A percentile compares a stretch with the other conserved stretches of the same genome.
Evolutionary conservation across 768 basidiomycete genomes (phyloP).

Genomic region (Rickenella mellea): DNA sequence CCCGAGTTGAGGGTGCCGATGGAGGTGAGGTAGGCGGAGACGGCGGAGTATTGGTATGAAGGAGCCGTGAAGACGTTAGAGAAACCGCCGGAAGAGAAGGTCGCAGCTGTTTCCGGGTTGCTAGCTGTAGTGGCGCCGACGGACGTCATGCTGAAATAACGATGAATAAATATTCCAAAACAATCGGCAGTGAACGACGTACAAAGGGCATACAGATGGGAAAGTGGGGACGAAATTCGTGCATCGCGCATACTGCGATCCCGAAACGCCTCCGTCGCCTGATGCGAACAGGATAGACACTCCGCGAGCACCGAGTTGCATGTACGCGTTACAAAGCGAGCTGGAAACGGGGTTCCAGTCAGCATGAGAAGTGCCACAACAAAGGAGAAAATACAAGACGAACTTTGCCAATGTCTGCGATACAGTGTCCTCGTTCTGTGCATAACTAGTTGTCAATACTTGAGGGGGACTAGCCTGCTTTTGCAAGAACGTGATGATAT

Average conservation of each 20-base stretch:
- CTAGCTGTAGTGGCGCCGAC: slow-evolving; percentile 2
- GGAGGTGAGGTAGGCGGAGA: slow-evolving; percentile 9
- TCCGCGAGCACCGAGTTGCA: slow-evolving; percentile 29
- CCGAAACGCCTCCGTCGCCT: slow-evolving; percentile 7
- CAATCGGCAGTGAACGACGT: not conserved
- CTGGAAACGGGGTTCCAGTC: not conserved
- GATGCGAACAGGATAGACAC: slow-evolving; percentile 30
- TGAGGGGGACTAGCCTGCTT: slow-evolving; percentile 10
- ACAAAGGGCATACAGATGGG: slow-evolving; percentile 5
- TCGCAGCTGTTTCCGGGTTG: slow-evolving; percentile 7
- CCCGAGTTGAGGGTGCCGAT: slow-evolving; percentile 10
- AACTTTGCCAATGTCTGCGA: slow-evolving; percentile 5
- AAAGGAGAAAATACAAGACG: not conserved
- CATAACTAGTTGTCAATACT: slow-evolving; percentile 8
- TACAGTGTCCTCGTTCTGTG: slow-evolving; percentile 5
- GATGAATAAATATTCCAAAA: not conserved
- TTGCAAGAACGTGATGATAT: slow-evolving; percentile 18
- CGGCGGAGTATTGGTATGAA: slow-evolving; percentile 15
- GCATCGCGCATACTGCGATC: slow-evolving; percentile 4
- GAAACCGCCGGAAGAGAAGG: slow-evolving; percentile 12
- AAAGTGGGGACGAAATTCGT: too few species aligned
- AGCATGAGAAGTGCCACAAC: not conserved
- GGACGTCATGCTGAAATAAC: not conserved
- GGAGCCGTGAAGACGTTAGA: slow-evolving; percentile 17
- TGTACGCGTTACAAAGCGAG: slow-evolving; percentile 9